These are phyloP conservation scores for Puccinia horiana DNA, from an alignment of 1,284 basidiomycete genomes.

Conservation along the genomic window DNA sequence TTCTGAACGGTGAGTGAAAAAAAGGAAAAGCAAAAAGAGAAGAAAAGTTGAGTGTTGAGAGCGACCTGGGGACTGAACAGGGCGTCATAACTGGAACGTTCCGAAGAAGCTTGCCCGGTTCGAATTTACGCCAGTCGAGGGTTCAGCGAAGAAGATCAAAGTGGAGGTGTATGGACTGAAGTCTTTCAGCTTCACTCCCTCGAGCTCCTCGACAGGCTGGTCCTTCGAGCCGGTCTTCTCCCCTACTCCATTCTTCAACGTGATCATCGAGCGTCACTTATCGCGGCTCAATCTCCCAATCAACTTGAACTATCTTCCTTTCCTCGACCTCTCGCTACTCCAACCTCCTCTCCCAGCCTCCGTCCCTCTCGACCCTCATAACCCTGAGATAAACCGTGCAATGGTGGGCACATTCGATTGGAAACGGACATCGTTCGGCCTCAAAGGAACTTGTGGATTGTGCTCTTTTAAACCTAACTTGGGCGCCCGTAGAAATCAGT, in stretches of 20 bases:
- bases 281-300: neutral
- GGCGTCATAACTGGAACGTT: constrained; percentile 35
- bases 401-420: neutral
- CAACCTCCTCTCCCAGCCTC: constrained; percentile 1
- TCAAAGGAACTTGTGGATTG: constrained; percentile 2
- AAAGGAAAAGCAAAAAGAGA: neutral
- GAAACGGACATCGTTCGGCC: neutral
- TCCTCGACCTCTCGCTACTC: neutral
- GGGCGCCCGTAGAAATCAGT: neutral
- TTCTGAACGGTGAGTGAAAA: constrained; percentile 33
- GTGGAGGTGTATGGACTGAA: constrained; percentile 26
- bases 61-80: neutral
- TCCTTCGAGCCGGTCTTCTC: constrained; percentile 21
- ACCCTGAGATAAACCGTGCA: neutral
- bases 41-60: neutral
- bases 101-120: constrained; percentile 41
- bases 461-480: constrained; percentile 23
- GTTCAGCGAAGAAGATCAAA: neutral
- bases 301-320: neutral
- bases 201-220: neutral
- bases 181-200: constrained; percentile 14
- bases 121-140: constrained; percentile 4
- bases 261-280: neutral
- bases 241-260: constrained; percentile 7
- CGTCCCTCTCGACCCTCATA: neutral